Evolutionary conservation across 169 alveolate genomes (phyloP), one percentile per base, ranked within the genome.

Genomic region (Perkinsus olseni): DNA sequence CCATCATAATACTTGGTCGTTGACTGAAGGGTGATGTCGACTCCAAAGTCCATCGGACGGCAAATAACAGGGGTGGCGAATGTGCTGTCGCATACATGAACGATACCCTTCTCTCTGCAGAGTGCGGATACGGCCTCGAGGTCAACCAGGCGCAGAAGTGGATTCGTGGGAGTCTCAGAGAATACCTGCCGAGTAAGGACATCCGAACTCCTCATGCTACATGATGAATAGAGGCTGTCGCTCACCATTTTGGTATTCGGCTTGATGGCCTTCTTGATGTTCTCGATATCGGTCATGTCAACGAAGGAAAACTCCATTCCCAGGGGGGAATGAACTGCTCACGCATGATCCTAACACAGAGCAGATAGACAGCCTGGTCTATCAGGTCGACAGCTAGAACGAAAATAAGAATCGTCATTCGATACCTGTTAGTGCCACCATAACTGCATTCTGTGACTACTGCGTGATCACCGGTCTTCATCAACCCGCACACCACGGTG

Each of bases 1-100:
- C 97, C 97, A 91, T 94, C 96, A 94, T 94, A 93, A 94, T 82
- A 96, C 93, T 96, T 96, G 93, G 97, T 96, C 91, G 96, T 74
- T 91, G 96, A 94, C 91, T 94, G 96, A 48, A 96, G 82, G 51
- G 93, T 92, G 36, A 93, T 45, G 34, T 93, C 95, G n/a, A 93
- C 95, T 0, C 97, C 97, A 74, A 93, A 82, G 92, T 94, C 96
- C 51, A 96, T 93, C 20, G 96, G 96, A 28, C 93, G 94, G 92
- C 94, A 74, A 40, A 95, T 91, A 45, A 90, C 93, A 28, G 97
- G 97, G 11, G 96, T 94, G 36, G 97, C 97, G 92, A 96, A 96
- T 34, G 97, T 96, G 91, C 95, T 94, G 91, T 96, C 97, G 51
- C 94, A 94, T 20, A 94, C 96, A 92, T 93, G 95, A 34, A 82